These are phyloP conservation scores for Stachybotrys chartarum DNA, from an alignment of 2,329 filamentous ascomycete species.

Conservation along the genomic window DNA sequence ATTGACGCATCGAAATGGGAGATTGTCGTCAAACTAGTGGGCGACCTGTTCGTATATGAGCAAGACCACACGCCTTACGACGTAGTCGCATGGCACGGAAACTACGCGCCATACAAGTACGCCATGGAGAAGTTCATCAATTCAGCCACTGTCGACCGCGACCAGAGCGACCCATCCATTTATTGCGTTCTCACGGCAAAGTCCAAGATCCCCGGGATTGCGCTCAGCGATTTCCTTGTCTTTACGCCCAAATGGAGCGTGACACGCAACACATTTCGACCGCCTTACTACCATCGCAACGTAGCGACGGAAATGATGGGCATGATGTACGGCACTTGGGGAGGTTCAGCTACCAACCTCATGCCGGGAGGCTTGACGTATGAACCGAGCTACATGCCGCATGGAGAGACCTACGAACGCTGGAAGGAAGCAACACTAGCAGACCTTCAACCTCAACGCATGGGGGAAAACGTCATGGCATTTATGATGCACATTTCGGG, in stretches of 20 bases:
- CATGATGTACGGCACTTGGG: slow-evolving; percentile 32
- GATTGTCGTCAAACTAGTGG: slow-evolving; percentile 54
- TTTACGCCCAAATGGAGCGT: slow-evolving; percentile 62
- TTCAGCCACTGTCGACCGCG: slow-evolving; percentile 2
- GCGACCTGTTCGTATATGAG: slow-evolving; percentile 50
- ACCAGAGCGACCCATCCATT: slow-evolving; percentile 53
- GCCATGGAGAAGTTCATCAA: slow-evolving; percentile 40
- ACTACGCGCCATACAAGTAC: slow-evolving; percentile 55
- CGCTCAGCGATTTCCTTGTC: slow-evolving; percentile 58
- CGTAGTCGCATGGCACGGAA: slow-evolving; percentile 67
- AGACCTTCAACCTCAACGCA: neutral
- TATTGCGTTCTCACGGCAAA: slow-evolving; percentile 58
- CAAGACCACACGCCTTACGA: slow-evolving; percentile 64
- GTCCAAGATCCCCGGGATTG: slow-evolving; percentile 43
- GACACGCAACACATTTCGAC: slow-evolving; percentile 53
- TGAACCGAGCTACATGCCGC: slow-evolving; percentile 10
- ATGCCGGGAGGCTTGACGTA: slow-evolving; percentile 11
- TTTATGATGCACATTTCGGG: too few relatives aligned
- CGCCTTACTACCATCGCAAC: slow-evolving; percentile 60
- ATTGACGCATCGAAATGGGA: slow-evolving; percentile 44
- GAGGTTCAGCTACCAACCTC: slow-evolving; percentile 6
- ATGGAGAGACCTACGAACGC: slow-evolving; percentile 10
- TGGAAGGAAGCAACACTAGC: slow-evolving; percentile 6
- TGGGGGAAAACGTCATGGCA: neutral
- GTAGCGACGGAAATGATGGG: slow-evolving; percentile 51